These are phyloP conservation scores for Achaetomiella virescens DNA, from an alignment of 495 filamentous ascomycete genomes.

Conservation along the genomic window DNA sequence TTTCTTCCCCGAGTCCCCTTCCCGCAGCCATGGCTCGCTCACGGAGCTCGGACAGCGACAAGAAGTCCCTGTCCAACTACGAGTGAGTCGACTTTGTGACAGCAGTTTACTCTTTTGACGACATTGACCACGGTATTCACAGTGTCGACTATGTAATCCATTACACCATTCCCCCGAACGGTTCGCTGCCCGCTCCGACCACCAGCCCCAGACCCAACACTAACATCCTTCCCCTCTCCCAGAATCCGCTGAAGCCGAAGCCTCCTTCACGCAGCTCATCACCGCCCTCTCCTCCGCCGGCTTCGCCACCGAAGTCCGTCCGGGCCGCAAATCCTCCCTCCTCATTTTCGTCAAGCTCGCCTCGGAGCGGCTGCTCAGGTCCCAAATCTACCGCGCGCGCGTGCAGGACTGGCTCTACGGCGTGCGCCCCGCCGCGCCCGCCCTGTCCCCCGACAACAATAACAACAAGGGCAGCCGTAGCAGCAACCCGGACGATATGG, in stretches of 20 bases:
- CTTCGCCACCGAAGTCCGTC: conserved; percentile 76
- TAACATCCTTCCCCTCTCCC: conserved; percentile 4
- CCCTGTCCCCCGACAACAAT: conserved; percentile 43
- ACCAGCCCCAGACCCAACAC: not conserved
- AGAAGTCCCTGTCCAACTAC: conserved; percentile 15
- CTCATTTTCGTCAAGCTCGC: conserved; percentile 78
- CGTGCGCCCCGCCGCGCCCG: conserved; percentile 72
- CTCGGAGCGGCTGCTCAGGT: conserved; percentile 54
- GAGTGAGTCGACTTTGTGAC: conserved; percentile 15
- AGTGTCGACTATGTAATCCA: conserved; percentile 91
- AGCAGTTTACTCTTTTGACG: not conserved
- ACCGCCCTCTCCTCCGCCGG: conserved; percentile 64
- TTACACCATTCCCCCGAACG: conserved; percentile 62
- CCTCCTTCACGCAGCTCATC: conserved; percentile 69
- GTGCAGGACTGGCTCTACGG: conserved; percentile 96
- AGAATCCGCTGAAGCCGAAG: conserved; percentile 64
- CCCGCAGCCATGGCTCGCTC: conserved; percentile 31
- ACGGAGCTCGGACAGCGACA: conserved; percentile 22
- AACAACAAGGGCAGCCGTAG: too few species aligned
- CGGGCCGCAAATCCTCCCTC: conserved; percentile 70
- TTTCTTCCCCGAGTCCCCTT: too few species aligned
- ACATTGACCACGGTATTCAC: not conserved
- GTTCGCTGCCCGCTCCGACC: conserved; percentile 36
- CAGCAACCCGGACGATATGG: conserved; percentile 3
- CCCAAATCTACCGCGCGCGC: conserved; percentile 62